Evolutionary conservation across 495 filamentous ascomycete genomes (phyloP).

Genomic region (Tuber indicum): DNA sequence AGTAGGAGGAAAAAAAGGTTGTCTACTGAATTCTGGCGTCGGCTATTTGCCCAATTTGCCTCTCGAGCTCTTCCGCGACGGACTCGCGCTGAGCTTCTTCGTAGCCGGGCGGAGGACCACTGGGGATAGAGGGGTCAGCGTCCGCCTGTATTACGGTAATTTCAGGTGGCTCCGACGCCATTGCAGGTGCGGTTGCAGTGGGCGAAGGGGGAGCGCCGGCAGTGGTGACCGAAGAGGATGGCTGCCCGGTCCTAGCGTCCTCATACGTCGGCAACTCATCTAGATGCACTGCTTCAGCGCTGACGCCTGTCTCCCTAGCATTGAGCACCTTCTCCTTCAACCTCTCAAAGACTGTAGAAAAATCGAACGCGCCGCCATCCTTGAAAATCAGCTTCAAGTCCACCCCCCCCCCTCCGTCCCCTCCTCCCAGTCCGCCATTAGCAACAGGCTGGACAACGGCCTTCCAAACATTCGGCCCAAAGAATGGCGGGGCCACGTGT

Average conservation of each 20-base stretch:
- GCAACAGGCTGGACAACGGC: slow-evolving; percentile 70
- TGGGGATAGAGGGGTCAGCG: background rate
- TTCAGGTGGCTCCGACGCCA: slow-evolving; percentile 19
- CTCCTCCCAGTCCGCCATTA: slow-evolving; percentile 77
- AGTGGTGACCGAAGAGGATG: slow-evolving; percentile 40
- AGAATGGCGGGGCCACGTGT: slow-evolving; percentile 86
- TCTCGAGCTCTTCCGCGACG: slow-evolving; percentile 50
- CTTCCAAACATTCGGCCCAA: slow-evolving; percentile 92
- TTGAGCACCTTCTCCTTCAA: slow-evolving; percentile 73
- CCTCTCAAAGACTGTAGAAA: slow-evolving; percentile 72
- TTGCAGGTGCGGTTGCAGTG: slow-evolving; percentile 8
- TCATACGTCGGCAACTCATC: slow-evolving; percentile 68
- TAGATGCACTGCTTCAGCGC: slow-evolving; percentile 43
- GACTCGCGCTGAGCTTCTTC: slow-evolving; percentile 81
- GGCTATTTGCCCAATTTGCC: slow-evolving; percentile 11
- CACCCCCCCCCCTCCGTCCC: slow-evolving; percentile 59
- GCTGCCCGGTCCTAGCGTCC: slow-evolving; percentile 38
- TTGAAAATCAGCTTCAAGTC: slow-evolving; percentile 82
- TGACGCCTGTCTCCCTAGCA: slow-evolving; percentile 49
- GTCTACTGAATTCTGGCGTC: background rate
- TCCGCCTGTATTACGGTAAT: background rate
- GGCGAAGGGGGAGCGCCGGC: slow-evolving; percentile 4
- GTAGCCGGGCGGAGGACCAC: slow-evolving; percentile 84
- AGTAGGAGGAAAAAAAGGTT: background rate
- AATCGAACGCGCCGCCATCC: slow-evolving; percentile 91